A percentile compares a stretch with the other conserved stretches of the same genome.
These are phyloP conservation scores for barrel medic (Medicago truncatula) DNA, from an alignment of 306 rosid genomes.

Conservation along the genomic window MtrunA17r5.0-ANR NC_053049.1:8020501-8021000, in stretches of 20 bases:
- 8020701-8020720: conserved; percentile 44
- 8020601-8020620: not conserved
- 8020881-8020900: conserved; percentile 76
- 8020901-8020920: conserved; percentile 62
- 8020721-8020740: conserved; percentile 46
- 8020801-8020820: conserved; percentile 40
- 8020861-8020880: conserved; percentile 63
- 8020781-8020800: conserved; percentile 36
- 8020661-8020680: not conserved
- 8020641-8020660: not conserved
- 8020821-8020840: conserved; percentile 58
- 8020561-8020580: not conserved
- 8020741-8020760: conserved; percentile 46
- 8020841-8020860: conserved; percentile 63
- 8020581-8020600: not conserved
- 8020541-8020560: conserved; percentile 54
- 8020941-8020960: not conserved
- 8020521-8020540: conserved; percentile 12
- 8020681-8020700: not conserved
- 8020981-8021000: not conserved
- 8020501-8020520: conserved; percentile 49
- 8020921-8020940: too few species aligned
- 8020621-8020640: not conserved
- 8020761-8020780: conserved; percentile 54
- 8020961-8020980: too few species aligned